Evolutionary conservation across 2,329 filamentous ascomycete genomes (phyloP), one percentile per base, ranked within the genome.

Genomic region (Exophiala sideris): DNA sequence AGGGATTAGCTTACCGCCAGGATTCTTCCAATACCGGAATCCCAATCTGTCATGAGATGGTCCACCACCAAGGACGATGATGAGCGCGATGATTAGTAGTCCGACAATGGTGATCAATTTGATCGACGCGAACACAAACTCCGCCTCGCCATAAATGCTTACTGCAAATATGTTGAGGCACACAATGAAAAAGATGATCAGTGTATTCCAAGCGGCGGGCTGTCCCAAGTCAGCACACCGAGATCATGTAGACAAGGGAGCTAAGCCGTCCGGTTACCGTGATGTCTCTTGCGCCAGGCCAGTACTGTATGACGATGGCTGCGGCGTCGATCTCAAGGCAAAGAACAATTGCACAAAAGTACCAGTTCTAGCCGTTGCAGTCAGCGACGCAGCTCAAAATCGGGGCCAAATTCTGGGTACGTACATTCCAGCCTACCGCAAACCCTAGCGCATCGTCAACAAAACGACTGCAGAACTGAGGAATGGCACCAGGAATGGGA

Each of bases 81-180:
- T 69, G 8, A 80, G 54, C 20, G 72, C 73, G 8, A 80, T 65
- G 40, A 81, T 72, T 56, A 80, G 72, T 6, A 81, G 67, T 18
- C 77, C 76, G 20, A 78, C 61, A 39, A 81, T 79, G 10, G 74
- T 69, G 10, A 80, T 67, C 33, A 81, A 71, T 62, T 81, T 81
- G 58, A 80, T 67, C 1, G 70, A 65, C 3, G 76, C 72, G 44
- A 79, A 77, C 66, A 72, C 75, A 62, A 79, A 81, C 61, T 82
- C 79, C 1, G 74, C 70, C 62, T 82, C 79, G 2, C 77, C 79
- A 53, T 79, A 81, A 54, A 74, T 66, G 3, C 64, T 61, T 7
- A 78, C 75, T 2, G 73, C 70, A 48, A 70, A 69, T 58, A 71
- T 70, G 54, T 75, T 78, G 20, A 76, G 29, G 7, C 16, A 21